These are phyloP conservation scores for Babjeviella inositovora DNA, from an alignment of 805 yeast genomes.

Conservation along the genomic window DNA sequence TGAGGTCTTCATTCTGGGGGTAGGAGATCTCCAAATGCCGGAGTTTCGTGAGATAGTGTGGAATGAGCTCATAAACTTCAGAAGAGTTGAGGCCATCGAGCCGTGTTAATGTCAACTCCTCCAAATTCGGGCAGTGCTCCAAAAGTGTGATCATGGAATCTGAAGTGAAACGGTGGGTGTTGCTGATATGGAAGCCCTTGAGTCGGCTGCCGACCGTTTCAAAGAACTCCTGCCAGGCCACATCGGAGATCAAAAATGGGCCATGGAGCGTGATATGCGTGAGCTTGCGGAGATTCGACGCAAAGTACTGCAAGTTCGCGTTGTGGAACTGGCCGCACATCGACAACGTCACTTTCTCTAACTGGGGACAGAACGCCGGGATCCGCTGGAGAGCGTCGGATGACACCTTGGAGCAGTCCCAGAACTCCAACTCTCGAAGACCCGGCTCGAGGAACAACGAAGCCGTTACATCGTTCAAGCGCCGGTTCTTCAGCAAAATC, in stretches of 20 bases:
- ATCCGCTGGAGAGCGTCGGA: slow-evolving; percentile 50
- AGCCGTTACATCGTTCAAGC: slow-evolving; percentile 58
- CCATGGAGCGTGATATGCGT: slow-evolving; percentile 62
- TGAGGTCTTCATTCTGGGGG: slow-evolving; percentile 48
- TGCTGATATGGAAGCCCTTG: slow-evolving; percentile 43
- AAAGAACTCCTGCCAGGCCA: slow-evolving; percentile 67
- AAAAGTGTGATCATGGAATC: slow-evolving; percentile 47
- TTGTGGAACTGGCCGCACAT: slow-evolving; percentile 93
- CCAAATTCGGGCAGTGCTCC: slow-evolving; percentile 37
- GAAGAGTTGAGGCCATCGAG: slow-evolving; percentile 56
- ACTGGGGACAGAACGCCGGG: slow-evolving; percentile 64
- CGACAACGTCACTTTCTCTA: slow-evolving; percentile 48
- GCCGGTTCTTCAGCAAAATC: slow-evolving; percentile 71
- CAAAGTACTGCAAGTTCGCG: slow-evolving; percentile 50
- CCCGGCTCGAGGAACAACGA: slow-evolving; percentile 55
- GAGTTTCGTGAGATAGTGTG: slow-evolving; percentile 41
- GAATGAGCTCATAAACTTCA: slow-evolving; percentile 43
- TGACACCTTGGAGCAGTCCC: slow-evolving; percentile 84
- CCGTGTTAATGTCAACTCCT: slow-evolving; percentile 43
- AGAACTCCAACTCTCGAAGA: slow-evolving; percentile 45
- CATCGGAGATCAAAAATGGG: slow-evolving; percentile 68
- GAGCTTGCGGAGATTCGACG: slow-evolving; percentile 39
- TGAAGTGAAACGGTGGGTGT: slow-evolving; percentile 72
- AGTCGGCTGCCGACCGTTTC: slow-evolving; percentile 37
- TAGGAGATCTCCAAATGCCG: slow-evolving; percentile 49